Percentiles rank a stretch among this genome's conserved stretches.
Conservation (phyloP, 1,284 basidiomycete species). For the Fistulinella staudtii region DNA sequence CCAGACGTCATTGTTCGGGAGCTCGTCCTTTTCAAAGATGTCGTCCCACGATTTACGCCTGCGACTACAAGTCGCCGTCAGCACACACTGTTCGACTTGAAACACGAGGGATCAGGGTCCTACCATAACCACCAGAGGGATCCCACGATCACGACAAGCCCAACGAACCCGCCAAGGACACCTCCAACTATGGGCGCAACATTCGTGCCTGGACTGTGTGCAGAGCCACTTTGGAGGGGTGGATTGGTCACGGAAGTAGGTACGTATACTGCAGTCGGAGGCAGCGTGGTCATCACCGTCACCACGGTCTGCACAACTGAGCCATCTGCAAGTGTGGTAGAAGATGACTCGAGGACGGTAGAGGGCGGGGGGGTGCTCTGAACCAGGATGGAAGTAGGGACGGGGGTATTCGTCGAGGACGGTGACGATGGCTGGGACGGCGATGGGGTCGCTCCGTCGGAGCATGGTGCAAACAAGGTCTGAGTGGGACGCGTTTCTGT, state of each 20-base stretch:
- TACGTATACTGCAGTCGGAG: conserved; percentile 26
- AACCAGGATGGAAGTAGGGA: conserved; percentile 27
- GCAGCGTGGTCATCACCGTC: conserved; percentile 28
- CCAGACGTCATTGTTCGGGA: conserved; percentile 13
- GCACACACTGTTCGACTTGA: conserved; percentile 6
- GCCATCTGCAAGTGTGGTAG: conserved; percentile 36
- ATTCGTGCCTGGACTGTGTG: conserved; percentile 26
- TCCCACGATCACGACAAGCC: conserved; percentile 40
- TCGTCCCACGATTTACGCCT: conserved; percentile 46
- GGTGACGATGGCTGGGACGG: conserved; percentile 3
- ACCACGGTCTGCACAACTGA: conserved; percentile 30
- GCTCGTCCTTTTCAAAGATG: conserved; percentile 42
- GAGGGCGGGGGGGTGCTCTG: conserved; percentile 25
- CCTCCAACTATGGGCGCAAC: conserved; percentile 51
- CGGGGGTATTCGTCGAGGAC: background rate
- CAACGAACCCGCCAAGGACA: conserved; percentile 48
- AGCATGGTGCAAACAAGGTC: conserved; percentile 38
- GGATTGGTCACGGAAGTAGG: conserved; percentile 20
- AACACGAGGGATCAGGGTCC: conserved; percentile 6
- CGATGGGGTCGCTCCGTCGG: conserved; percentile 10
- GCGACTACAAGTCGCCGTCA: conserved; percentile 35
- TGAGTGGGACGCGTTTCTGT: conserved; percentile 33
- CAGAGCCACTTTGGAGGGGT: conserved; percentile 16
- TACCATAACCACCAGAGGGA: conserved; percentile 51
- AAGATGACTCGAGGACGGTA: conserved; percentile 17